Evolutionary conservation across 345 rosid species (phyloP).

Genomic region (Populus tremula): DNA sequence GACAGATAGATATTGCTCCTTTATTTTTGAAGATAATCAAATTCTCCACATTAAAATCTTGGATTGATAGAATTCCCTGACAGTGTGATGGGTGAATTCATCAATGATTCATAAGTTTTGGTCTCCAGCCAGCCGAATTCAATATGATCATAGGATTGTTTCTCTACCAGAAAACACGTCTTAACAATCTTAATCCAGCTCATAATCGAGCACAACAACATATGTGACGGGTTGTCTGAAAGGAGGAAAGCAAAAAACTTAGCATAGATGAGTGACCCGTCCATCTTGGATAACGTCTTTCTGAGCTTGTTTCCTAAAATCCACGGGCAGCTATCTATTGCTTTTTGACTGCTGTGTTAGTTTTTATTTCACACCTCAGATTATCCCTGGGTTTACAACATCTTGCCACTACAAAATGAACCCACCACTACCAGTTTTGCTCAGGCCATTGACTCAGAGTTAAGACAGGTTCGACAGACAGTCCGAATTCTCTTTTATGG

Average conservation of each 20-base stretch:
- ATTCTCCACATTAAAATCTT: too few species aligned
- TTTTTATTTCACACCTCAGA: background rate
- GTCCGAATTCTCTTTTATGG: background rate
- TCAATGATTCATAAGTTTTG: too few species aligned
- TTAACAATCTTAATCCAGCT: background rate
- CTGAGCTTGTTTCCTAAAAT: background rate
- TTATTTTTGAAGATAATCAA: too few species aligned
- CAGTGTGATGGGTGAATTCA: background rate
- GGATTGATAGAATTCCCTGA: too few species aligned
- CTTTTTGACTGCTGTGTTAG: too few species aligned
- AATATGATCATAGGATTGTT: background rate
- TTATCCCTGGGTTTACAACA: background rate
- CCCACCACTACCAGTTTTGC: too few species aligned
- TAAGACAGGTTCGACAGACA: background rate
- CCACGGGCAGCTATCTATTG: background rate
- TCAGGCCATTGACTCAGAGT: too few species aligned
- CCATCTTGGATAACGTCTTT: background rate
- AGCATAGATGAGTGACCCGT: background rate
- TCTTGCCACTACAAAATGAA: background rate
- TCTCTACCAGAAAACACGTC: background rate
- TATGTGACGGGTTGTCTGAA: background rate
- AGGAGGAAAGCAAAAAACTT: background rate
- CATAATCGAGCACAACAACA: background rate
- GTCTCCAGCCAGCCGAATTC: background rate
- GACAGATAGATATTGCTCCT: too few species aligned